phyloP scores from a whole-genome alignment of 148 eudicot genomes.

The Dysphania ambrosioides region DNA sequence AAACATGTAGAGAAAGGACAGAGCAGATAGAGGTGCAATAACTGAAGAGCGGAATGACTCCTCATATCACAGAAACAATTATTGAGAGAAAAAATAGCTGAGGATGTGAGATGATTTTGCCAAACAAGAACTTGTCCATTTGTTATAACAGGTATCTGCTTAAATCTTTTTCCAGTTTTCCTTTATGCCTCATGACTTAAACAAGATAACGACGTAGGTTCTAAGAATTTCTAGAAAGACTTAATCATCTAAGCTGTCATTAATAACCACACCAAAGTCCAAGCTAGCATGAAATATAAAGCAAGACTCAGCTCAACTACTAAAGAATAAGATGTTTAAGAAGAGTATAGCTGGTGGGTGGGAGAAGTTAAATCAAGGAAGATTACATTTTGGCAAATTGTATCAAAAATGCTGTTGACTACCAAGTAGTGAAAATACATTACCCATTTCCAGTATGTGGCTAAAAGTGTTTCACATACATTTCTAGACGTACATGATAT shows the following conservation, averaged over 20 bases:
- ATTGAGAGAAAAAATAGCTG: neutral
- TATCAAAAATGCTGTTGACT: neutral
- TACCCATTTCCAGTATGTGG: slow-evolving; percentile 11
- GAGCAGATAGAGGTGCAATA: neutral
- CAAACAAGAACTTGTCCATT: neutral
- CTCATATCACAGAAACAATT: neutral
- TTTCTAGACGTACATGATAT: neutral
- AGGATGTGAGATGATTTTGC: neutral
- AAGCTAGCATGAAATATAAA: slow-evolving; percentile 8
- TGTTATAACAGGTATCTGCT: neutral
- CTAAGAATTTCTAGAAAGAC: slow-evolving; percentile 4
- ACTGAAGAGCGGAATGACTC: neutral
- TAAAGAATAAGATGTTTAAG: slow-evolving; percentile 7
- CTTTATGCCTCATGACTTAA: slow-evolving; percentile 1
- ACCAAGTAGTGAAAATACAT: neutral
- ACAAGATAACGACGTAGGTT: neutral
- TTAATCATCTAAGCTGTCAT: neutral
- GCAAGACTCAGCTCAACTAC: slow-evolving; percentile 16
- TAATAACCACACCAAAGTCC: slow-evolving; percentile 16
- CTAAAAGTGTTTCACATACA: slow-evolving; percentile 5
- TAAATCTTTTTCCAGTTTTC: neutral
- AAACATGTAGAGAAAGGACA: neutral
- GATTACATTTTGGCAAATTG: slow-evolving; percentile 10
- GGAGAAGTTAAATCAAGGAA: slow-evolving; percentile 11
- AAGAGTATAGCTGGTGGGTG: slow-evolving; percentile 27